phyloP scores from a whole-genome alignment of 129 eudicot genomes.

The Centella asiatica region DNA sequence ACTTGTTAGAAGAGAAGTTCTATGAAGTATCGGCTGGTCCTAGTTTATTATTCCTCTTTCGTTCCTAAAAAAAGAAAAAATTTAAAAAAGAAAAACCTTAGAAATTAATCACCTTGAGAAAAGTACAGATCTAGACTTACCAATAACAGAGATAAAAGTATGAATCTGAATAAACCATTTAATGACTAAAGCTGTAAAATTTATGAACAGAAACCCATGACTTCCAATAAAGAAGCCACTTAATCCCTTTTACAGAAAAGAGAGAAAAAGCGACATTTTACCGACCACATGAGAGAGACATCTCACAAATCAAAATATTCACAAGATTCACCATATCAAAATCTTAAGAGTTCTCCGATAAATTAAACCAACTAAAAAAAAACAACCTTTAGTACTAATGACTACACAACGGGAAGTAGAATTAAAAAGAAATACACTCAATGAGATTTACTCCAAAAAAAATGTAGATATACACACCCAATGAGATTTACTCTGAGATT shows the following conservation, averaged over 20 bases:
- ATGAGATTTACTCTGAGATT: constrained; percentile 96
- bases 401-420: constrained; percentile 4
- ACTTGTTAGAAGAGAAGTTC: neutral
- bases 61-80: neutral
- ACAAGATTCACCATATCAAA: constrained; percentile 25
- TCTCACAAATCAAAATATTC: constrained; percentile 24
- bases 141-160: neutral
- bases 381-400: neutral
- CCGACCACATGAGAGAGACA: constrained; percentile 37
- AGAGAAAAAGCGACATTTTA: constrained; percentile 17
- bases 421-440: constrained; percentile 3
- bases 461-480: constrained; percentile 40
- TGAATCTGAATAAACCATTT: neutral
- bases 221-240: constrained; percentile 11
- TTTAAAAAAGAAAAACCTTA: neutral
- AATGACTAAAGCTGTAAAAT: neutral
- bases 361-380: neutral
- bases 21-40: neutral
- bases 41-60: neutral
- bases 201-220: constrained; percentile 10
- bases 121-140: constrained; percentile 9
- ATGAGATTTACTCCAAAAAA: neutral
- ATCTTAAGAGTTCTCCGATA: neutral
- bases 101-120: constrained; percentile 1
- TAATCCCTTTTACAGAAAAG: constrained; percentile 26